Evolutionary conservation across 805 yeast genomes (phyloP).

Genomic region (Candida corydali): DNA sequence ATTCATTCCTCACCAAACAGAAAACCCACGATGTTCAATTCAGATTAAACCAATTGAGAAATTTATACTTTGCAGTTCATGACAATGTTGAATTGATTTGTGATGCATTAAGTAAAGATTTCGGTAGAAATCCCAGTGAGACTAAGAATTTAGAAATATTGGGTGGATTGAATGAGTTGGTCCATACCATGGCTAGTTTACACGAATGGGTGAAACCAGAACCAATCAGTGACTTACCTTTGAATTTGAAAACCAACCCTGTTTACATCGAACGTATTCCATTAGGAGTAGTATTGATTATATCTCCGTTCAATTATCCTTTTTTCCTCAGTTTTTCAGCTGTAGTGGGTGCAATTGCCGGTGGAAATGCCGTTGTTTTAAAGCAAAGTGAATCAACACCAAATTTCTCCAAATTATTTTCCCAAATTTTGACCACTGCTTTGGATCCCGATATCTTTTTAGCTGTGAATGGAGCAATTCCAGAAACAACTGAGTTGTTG

Average conservation of each 20-base stretch:
- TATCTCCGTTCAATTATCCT: slow-evolving; percentile 83
- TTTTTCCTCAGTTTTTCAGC: slow-evolving; percentile 59
- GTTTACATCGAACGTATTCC: slow-evolving; percentile 36
- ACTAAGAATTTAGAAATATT: slow-evolving; percentile 55
- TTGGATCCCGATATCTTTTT: slow-evolving; percentile 53
- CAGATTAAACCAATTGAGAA: slow-evolving; percentile 61
- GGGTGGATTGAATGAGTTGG: slow-evolving; percentile 50
- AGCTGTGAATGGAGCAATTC: slow-evolving; percentile 69
- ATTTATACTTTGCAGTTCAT: slow-evolving; percentile 57
- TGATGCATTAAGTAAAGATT: slow-evolving; percentile 60
- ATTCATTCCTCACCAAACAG: slow-evolving; percentile 40
- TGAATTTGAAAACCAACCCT: slow-evolving; percentile 25
- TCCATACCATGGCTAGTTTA: slow-evolving; percentile 54
- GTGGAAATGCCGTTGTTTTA: slow-evolving; percentile 75
- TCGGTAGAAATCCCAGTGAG: slow-evolving; percentile 62
- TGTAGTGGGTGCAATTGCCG: slow-evolving; percentile 74
- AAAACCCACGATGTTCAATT: slow-evolving; percentile 47
- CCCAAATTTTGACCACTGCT: slow-evolving; percentile 48
- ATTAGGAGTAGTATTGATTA: slow-evolving; percentile 65
- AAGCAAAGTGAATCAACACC: slow-evolving; percentile 78
- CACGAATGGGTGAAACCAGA: slow-evolving; percentile 58
- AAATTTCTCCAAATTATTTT: slow-evolving; percentile 49
- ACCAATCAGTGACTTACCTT: slow-evolving; percentile 31
- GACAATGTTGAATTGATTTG: slow-evolving; percentile 54
- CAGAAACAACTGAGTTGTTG: slow-evolving; percentile 58